Base-by-base conservation (phyloP, 257 asterid genomes). In the Striga asiatica region DNA sequence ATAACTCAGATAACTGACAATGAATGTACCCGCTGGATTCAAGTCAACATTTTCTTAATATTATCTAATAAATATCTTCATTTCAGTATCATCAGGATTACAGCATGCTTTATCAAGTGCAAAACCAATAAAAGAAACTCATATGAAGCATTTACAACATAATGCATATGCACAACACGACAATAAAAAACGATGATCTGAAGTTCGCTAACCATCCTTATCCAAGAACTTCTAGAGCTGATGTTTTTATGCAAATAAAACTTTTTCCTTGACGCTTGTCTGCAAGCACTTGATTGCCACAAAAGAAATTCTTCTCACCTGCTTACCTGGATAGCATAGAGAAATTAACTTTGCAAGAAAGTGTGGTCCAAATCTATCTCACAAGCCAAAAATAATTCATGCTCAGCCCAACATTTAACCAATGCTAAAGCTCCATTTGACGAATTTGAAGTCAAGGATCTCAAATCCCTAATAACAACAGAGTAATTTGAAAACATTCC, bases 301-400 rank as follows among this genome's bases (percentile, higher is more conserved):
- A 21, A 2, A 21, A 25, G 39, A 35, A 18, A 60, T 47, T 22
- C 25, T 10, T 51, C 61, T 68, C 31, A 76, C 76, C 78, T 70
- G 78, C 34, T 54, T 56, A 39, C 64, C 86, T 76, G 80, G 35
- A 68, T n/a, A 56, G 34, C 38, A 38, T 58, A 55, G 31, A 19
- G 22, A 60, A 37, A 19, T n/a, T 4, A 54, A 42, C 56, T 62
- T 39, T 3, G 53, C 31, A 7, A 61, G 17, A 13, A 32, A 42
- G 2, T 29, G 10, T 6, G 8, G n/a, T 35, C 5, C 14, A 12
- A 25, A 34, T 16, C 9, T 6, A 8, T 11, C 5, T 38, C 19
- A 38, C n/a, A n/a, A n/a, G n/a, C 14, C 46, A 38, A 13, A n/a
- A 2, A 13, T 6, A 9, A 17, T 19, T 39, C 3, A 39, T 3